Conservation (phyloP, 805 yeast genomes). For the Kuraishia piskuri region DNA sequence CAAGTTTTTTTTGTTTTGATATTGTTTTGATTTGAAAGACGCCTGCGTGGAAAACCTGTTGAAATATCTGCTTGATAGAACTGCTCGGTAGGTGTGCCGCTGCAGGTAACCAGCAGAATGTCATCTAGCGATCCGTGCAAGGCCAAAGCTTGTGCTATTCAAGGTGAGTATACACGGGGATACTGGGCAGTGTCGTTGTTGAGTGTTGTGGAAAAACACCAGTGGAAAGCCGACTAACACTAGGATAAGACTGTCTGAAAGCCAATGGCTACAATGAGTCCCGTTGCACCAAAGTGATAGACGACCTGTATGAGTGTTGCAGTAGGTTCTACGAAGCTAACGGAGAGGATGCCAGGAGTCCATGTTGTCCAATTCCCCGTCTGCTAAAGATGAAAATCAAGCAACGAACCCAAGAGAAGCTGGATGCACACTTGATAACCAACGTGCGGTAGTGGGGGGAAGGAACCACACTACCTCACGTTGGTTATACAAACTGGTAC, state of each 20-base stretch:
- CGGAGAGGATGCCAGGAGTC: slow-evolving; percentile 52
- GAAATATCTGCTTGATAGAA: too few relatives aligned
- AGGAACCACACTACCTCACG: too few relatives aligned
- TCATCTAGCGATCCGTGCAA: slow-evolving; percentile 46
- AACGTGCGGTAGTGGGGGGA: not conserved
- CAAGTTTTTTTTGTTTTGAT: too few relatives aligned
- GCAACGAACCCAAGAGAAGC: slow-evolving; percentile 35
- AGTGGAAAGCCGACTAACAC: not conserved
- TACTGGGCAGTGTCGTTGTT: too few relatives aligned
- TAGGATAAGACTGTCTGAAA: slow-evolving; percentile 47
- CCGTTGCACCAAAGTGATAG: slow-evolving; percentile 63
- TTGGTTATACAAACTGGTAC: too few relatives aligned
- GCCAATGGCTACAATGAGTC: slow-evolving; percentile 59
- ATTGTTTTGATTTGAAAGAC: too few relatives aligned
- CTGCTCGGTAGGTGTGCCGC: too few relatives aligned
- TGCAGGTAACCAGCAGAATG: not conserved
- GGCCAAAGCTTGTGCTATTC: slow-evolving; percentile 75
- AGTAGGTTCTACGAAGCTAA: slow-evolving; percentile 48
- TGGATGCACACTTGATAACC: slow-evolving; percentile 4
- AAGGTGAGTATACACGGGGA: slow-evolving; percentile 31
- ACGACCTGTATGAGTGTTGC: slow-evolving; percentile 70
- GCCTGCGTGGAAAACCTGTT: too few relatives aligned
- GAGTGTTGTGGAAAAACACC: too few relatives aligned
- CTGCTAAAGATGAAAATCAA: slow-evolving; percentile 54
- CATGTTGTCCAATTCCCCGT: slow-evolving; percentile 72